Evolutionary conservation across 164 flowering plant genomes (phyloP).

Genomic region (Nelumbo lutea): DNA sequence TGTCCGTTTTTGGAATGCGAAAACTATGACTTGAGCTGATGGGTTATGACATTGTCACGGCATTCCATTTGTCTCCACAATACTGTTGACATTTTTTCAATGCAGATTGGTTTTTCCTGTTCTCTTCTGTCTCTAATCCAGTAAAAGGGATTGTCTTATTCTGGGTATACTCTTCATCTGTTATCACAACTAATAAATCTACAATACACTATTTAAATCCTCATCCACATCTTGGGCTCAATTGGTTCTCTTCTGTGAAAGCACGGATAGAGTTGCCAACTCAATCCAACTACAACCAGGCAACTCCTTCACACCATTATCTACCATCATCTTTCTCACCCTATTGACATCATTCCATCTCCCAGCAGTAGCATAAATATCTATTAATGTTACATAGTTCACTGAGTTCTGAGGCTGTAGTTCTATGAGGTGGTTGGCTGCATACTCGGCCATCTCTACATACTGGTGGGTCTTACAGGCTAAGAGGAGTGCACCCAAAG

Average conservation of each 20-base stretch:
- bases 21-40: no score
- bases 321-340: slow-evolving; percentile 19
- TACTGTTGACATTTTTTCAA: no score
- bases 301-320: slow-evolving; percentile 13
- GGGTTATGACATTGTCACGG: no score
- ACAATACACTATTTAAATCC: slow-evolving; percentile 12
- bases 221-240: slow-evolving; percentile 8
- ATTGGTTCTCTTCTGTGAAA: slow-evolving; percentile 12
- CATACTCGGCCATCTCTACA: slow-evolving; percentile 31
- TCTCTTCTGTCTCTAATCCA: no score
- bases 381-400: slow-evolving; percentile 21
- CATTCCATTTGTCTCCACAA: no score
- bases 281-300: slow-evolving; percentile 33
- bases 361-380: slow-evolving; percentile 22
- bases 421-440: slow-evolving; percentile 19
- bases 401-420: slow-evolving; percentile 28
- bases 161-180: slow-evolving; percentile 19
- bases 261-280: slow-evolving; percentile 14
- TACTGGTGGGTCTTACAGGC: slow-evolving; percentile 22
- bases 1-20: no score
- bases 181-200: slow-evolving; percentile 10
- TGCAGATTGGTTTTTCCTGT: no score
- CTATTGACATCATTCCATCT: slow-evolving; percentile 25
- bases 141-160: slow-evolving; percentile 1
- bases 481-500: slow-evolving; percentile 32